Percentiles rank a stretch among this genome's conserved stretches.
Evolutionary conservation across 768 basidiomycete species (phyloP).

Genomic region (Serendipita sp.): DNA sequence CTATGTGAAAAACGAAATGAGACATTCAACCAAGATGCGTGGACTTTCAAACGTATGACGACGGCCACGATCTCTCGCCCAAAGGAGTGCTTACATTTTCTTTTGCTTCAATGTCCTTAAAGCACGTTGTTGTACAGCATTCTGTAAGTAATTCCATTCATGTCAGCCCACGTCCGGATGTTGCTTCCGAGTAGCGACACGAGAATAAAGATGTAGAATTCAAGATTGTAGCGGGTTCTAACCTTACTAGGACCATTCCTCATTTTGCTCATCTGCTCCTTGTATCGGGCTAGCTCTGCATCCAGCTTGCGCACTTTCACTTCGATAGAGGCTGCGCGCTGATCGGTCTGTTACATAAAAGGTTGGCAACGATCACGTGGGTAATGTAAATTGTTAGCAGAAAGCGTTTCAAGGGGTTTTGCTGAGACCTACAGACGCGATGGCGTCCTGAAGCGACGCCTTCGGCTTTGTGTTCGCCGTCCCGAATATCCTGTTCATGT

Average conservation of each 20-base stretch:
- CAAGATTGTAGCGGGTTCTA: slow-evolving; percentile 11
- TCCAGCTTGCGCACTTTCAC: slow-evolving; percentile 96
- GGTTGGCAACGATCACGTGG: not conserved
- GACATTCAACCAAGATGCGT: no score
- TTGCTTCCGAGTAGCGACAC: not conserved
- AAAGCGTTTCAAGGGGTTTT: not conserved
- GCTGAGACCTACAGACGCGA: slow-evolving; percentile 47
- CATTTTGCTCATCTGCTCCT: slow-evolving; percentile 91
- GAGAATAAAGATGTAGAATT: not conserved
- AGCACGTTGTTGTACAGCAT: slow-evolving; percentile 88
- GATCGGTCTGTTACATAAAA: slow-evolving; percentile 50
- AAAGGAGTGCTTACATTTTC: slow-evolving; percentile 42
- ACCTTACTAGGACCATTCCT: slow-evolving; percentile 94
- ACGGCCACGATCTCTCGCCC: not conserved
- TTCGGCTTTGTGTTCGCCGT: slow-evolving; percentile 50
- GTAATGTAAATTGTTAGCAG: not conserved
- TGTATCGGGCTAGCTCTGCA: slow-evolving; percentile 79
- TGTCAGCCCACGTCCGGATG: not conserved
- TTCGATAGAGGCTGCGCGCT: slow-evolving; percentile 73
- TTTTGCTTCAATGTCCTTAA: slow-evolving; percentile 87
- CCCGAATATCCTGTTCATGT: slow-evolving; percentile 84
- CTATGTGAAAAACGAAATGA: not conserved
- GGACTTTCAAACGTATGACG: not conserved
- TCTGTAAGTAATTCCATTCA: slow-evolving; percentile 27
- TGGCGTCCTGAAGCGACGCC: slow-evolving; percentile 84